Evolutionary conservation across 2,329 filamentous ascomycete species (phyloP).

Genomic region (Eutypa lata): DNA sequence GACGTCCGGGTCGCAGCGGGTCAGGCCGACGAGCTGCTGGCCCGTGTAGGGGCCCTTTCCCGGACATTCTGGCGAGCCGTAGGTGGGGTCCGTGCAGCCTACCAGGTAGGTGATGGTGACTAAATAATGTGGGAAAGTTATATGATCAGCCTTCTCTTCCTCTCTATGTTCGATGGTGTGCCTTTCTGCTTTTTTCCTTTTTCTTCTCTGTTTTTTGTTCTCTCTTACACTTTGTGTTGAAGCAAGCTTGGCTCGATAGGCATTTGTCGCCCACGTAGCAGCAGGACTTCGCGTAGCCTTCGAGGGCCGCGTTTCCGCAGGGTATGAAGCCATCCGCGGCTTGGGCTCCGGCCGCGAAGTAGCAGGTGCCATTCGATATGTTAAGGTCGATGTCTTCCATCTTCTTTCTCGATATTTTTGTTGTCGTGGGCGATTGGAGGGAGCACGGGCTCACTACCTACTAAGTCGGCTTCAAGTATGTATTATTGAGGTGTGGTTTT

Average conservation of each 20-base stretch:
- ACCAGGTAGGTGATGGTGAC: constrained; percentile 14
- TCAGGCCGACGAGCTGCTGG: constrained; percentile 13
- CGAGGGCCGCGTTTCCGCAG: constrained; percentile 16
- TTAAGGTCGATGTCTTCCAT: constrained; percentile 8
- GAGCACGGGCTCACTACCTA: no score
- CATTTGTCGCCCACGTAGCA: constrained; percentile 17
- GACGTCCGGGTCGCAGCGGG: constrained; percentile 7
- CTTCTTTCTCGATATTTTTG: no score
- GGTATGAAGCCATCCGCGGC: constrained; percentile 13
- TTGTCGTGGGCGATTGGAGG: no score
- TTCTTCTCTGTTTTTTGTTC: no score
- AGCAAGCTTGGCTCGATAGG: constrained; percentile 13
- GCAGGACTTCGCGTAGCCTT: constrained; percentile 10
- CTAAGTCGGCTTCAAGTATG: no score
- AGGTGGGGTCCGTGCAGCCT: constrained; percentile 18
- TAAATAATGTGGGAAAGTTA: constrained; percentile 1
- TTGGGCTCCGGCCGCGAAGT: constrained; percentile 1
- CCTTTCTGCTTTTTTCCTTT: no score
- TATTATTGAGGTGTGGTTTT: no score
- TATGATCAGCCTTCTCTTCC: no score
- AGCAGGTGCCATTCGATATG: constrained; percentile 20
- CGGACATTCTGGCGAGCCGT: constrained; percentile 9
- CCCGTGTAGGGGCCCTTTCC: constrained; percentile 8
- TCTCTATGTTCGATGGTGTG: no score
- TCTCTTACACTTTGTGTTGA: constrained; percentile 7